Evolutionary conservation across 306 rosid species (phyloP).

Genomic region (Dicorynia guianensis): DNA sequence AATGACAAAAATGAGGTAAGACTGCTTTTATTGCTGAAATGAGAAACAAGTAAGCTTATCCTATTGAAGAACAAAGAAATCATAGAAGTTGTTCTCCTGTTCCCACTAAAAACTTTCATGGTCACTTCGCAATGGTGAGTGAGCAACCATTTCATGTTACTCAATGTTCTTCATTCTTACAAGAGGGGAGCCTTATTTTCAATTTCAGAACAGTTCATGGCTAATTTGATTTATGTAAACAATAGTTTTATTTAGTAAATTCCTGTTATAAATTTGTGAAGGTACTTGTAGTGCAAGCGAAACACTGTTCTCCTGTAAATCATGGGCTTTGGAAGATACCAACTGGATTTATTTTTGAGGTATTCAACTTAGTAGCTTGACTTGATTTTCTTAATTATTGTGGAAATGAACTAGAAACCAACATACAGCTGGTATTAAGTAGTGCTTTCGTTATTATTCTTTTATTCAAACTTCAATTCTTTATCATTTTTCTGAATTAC

Average conservation of each 20-base stretch:
- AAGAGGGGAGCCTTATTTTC: too few species aligned
- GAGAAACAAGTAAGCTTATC: constrained; percentile 1
- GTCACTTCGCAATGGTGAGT: not conserved
- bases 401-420: constrained; percentile 5
- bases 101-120: not conserved
- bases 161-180: constrained; percentile 1
- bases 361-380: constrained; percentile 34
- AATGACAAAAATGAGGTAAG: constrained; percentile 78
- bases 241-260: not conserved
- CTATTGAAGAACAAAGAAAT: not conserved
- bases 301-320: constrained; percentile 64
- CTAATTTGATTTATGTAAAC: too few species aligned
- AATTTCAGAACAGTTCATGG: too few species aligned
- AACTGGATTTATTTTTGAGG: constrained; percentile 94
- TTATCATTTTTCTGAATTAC: constrained; percentile 33
- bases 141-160: constrained; percentile 17
- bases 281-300: constrained; percentile 98
- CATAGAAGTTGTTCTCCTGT: not conserved
- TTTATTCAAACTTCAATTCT: constrained; percentile 28
- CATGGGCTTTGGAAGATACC: constrained; percentile 94
- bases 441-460: constrained; percentile 3
- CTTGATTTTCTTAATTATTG: not conserved
- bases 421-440: constrained; percentile 21
- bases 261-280: constrained; percentile 41
- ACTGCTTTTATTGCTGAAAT: constrained; percentile 25